Base-by-base conservation (phyloP, 192 early-diverging fungal species). In the Coemansia pectinata region DNA sequence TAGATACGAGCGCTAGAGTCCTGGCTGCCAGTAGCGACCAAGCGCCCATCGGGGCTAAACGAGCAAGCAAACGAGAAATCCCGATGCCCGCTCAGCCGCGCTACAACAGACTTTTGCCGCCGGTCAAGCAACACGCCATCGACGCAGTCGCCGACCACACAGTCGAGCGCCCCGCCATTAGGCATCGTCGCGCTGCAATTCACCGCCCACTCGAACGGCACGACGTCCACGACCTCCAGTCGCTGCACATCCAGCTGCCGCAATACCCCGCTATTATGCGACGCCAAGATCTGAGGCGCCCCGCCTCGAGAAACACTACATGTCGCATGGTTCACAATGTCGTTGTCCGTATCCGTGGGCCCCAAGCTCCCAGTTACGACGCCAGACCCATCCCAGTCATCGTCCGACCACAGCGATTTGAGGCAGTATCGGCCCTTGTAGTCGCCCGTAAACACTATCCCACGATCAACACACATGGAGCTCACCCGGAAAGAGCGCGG, bases 21-120 rank as follows among this genome's bases (percentile, higher is more conserved):
- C 62, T 86, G 85, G 67, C 66, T 78, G 10, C 78, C 81, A 0
- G 85, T 86, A 3, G 78, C 85, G 57, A 86, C 72, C 47, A 74
- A 65, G 5, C 69, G 66, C 27, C 68, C 72, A 23, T 86, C 73
- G 17, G 81, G 81, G 60, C 81, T 81, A 19, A 83, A 67, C 1
- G 81, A 53, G 34, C 77, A 80, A 0, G 81, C 42, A 64, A 86
- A 86, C 31, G 69, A 71, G 38, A 73, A 78, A 59, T 84, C 85
- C 2, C 45, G 48, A 14, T 86, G 85, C 12, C 85, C 85, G 38
- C 19, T 62, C 10, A 83, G 71, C 31, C 27, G 27, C 17, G 74
- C 34, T 0, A 61, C 74, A 14, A 65, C 53, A 15, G 34, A 15
- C 0, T 55, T 53, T 25, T 39, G 34, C 14, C 23, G 68, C n/a